Evolutionary conservation across 1,284 basidiomycete genomes (phyloP).

Genomic region (Phylloporus sp.): DNA sequence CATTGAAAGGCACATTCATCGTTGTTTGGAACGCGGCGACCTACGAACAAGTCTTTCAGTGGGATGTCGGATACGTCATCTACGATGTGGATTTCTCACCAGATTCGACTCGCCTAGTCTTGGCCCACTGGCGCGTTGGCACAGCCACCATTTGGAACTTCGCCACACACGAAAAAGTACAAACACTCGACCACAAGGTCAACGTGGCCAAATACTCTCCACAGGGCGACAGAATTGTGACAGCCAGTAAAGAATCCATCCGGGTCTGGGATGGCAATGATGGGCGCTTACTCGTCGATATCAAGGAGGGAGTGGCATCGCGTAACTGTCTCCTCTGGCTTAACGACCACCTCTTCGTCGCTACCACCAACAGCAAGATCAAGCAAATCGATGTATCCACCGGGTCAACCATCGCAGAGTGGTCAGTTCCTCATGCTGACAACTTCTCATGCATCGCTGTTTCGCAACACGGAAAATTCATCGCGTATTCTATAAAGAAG

Average conservation of each 20-base stretch:
- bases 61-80: too few relatives aligned
- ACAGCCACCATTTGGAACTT: too few relatives aligned
- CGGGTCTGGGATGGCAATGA: background rate
- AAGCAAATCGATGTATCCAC: background rate
- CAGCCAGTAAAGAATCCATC: background rate
- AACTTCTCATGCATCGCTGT: background rate
- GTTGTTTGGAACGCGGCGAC: too few relatives aligned
- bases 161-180: too few relatives aligned
- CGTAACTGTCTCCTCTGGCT: slow-evolving; percentile 5
- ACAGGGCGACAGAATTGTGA: slow-evolving; percentile 10
- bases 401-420: background rate
- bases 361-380: background rate
- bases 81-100: too few relatives aligned
- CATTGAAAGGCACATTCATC: too few relatives aligned
- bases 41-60: too few relatives aligned
- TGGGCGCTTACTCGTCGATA: background rate
- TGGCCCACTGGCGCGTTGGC: too few relatives aligned
- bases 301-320: too few relatives aligned
- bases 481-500: background rate
- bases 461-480: background rate
- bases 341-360: slow-evolving; percentile 3
- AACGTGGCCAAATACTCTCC: slow-evolving; percentile 10
- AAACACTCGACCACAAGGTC: too few relatives aligned
- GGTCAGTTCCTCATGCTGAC: background rate
- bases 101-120: too few relatives aligned